Evolutionary conservation across 2,329 filamentous ascomycete genomes (phyloP).

Genomic region (Paecilomyces sp.): DNA sequence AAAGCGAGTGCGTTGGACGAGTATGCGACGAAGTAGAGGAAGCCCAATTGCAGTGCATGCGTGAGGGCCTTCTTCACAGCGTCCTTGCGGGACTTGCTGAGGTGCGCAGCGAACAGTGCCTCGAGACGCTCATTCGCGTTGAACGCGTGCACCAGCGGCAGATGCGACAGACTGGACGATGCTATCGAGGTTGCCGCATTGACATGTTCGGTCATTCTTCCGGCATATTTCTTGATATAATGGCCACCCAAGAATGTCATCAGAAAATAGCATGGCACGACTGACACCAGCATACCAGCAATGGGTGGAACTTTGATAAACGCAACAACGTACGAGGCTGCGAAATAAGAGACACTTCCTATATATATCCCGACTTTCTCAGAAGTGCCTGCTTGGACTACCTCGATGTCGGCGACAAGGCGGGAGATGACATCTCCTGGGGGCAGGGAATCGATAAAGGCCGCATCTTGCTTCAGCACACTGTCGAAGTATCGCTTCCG

Average conservation of each 20-base stretch:
- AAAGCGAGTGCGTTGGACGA: constrained; percentile 58
- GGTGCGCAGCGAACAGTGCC: constrained; percentile 48
- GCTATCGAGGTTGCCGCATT: constrained; percentile 52
- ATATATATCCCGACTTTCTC: constrained; percentile 65
- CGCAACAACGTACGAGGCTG: constrained; percentile 60
- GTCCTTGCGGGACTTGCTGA: constrained; percentile 44
- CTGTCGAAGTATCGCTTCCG: constrained; percentile 54
- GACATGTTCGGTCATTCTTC: constrained; percentile 41
- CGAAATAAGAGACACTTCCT: constrained; percentile 56
- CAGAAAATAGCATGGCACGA: constrained; percentile 41
- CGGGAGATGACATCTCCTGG: constrained; percentile 58
- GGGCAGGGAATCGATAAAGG: constrained; percentile 57
- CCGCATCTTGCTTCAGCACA: constrained; percentile 54
- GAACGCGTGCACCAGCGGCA: constrained; percentile 54
- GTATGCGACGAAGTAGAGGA: constrained; percentile 59
- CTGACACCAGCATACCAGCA: constrained; percentile 56
- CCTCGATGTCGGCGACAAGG: constrained; percentile 59
- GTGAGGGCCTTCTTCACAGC: constrained; percentile 51
- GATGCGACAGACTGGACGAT: constrained; percentile 50
- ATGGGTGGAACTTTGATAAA: constrained; percentile 58
- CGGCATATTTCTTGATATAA: constrained; percentile 38
- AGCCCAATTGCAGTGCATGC: constrained; percentile 50
- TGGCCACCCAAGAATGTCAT: constrained; percentile 35
- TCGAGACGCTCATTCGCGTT: constrained; percentile 38
- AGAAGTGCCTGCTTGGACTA: constrained; percentile 60